Evolutionary conservation across 352 stramenopile genomes (phyloP).

Genomic region (Phytophthora hibernalis): DNA sequence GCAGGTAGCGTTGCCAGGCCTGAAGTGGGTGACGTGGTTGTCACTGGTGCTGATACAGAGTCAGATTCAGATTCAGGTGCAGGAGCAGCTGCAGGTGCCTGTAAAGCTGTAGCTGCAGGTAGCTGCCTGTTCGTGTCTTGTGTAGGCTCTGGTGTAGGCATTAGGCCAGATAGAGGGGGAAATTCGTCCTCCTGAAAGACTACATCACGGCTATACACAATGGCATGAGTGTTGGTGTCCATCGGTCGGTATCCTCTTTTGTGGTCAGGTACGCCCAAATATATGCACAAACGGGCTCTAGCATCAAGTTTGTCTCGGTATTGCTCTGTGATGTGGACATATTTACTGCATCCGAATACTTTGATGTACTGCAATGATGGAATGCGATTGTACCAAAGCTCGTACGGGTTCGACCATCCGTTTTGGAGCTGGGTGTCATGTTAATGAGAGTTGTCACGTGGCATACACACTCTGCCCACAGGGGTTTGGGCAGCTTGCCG

Average conservation of each 20-base stretch:
- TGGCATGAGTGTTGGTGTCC: slow-evolving; percentile 4
- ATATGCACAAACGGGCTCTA: slow-evolving; percentile 10
- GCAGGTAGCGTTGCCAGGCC: too few species aligned
- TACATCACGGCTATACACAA: slow-evolving; percentile 14
- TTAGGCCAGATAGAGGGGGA: not conserved
- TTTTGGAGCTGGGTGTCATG: slow-evolving; percentile 10
- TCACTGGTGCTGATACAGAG: too few species aligned
- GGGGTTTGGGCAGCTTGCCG: slow-evolving; percentile 4
- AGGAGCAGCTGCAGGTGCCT: not conserved
- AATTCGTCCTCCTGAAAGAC: slow-evolving; percentile 14
- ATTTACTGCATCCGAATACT: slow-evolving; percentile 13
- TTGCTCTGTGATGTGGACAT: slow-evolving; percentile 5
- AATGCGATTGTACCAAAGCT: slow-evolving; percentile 5
- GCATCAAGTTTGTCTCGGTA: slow-evolving; percentile 12
- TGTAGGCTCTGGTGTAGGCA: not conserved
- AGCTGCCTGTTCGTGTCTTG: not conserved
- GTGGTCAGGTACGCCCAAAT: slow-evolving; percentile 3
- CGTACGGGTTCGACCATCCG: not conserved
- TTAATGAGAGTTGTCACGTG: slow-evolving; percentile 23
- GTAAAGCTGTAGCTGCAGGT: not conserved
- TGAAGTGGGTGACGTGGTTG: too few species aligned
- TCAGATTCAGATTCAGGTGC: too few species aligned
- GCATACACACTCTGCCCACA: not conserved
- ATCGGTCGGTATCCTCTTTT: slow-evolving; percentile 6
- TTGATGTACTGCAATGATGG: slow-evolving; percentile 7